Percentiles rank a stretch among this genome's conserved stretches.
Evolutionary conservation across 2,329 filamentous ascomycete genomes (phyloP).

Genomic region (Simplicillium aogashimaense): DNA sequence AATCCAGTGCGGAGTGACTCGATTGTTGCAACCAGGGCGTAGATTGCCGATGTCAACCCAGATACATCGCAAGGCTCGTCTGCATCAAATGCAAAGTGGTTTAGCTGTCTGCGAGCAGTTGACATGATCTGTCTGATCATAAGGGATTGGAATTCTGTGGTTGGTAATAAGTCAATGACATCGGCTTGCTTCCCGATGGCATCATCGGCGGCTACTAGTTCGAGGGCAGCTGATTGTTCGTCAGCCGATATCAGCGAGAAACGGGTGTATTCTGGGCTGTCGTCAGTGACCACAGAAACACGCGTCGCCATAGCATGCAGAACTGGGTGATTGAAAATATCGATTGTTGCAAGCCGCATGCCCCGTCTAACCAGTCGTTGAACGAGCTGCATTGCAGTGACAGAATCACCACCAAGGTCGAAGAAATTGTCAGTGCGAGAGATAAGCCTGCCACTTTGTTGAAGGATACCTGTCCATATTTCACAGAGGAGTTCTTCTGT

Average conservation of each 20-base stretch:
- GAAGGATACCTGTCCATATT: constrained; percentile 8
- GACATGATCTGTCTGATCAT: constrained; percentile 1
- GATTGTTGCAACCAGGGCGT: too few relatives aligned
- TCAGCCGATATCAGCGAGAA: not conserved
- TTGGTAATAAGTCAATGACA: not conserved
- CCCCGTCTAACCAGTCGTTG: not conserved
- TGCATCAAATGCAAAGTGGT: too few relatives aligned
- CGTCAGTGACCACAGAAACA: not conserved
- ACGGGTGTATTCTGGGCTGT: not conserved
- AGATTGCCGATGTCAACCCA: too few relatives aligned
- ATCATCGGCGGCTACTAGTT: not conserved
- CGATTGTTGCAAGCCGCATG: not conserved
- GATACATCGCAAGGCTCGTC: too few relatives aligned
- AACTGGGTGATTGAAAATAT: not conserved
- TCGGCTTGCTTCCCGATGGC: not conserved
- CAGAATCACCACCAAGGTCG: constrained; percentile 12
- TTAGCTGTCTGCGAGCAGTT: not conserved
- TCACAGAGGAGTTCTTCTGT: constrained; percentile 15
- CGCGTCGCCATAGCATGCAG: not conserved
- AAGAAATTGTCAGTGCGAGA: constrained; percentile 10
- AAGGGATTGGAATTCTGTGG: not conserved
- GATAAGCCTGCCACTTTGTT: constrained; percentile 4
- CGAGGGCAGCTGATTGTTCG: not conserved
- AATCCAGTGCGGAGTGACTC: too few relatives aligned
- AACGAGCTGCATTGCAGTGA: constrained; percentile 11